Base-by-base conservation (phyloP, 192 early-diverging fungal species). In the Backusella morwellensis region DNA sequence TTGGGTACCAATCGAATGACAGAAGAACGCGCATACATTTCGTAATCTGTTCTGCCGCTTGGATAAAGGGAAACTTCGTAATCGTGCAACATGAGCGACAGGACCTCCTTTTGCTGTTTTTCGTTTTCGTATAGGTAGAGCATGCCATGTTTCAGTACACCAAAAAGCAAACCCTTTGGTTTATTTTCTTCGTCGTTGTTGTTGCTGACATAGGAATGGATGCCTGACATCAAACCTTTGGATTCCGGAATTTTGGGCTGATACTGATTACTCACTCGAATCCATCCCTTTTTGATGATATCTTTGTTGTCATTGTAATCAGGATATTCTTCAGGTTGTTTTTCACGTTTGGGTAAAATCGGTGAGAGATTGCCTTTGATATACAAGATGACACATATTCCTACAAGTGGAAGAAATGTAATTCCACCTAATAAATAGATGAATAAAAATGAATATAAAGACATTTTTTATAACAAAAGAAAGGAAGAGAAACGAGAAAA, bases 61-160 rank as follows among this genome's bases (percentile, higher is more conserved):
- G 95, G 95, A 77, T 95, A 83, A 32, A 95, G 90, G 56, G 95
- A 86, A 26, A 91, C 90, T 35, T 92, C 87, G 68, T 91, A 90
- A 42, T 91, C 91, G 74, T 95, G 82, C 0, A 94, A 90, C 3
- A 83, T 91, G 70, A 91, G 41, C 94, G 75, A 88, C 87, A 66
- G 82, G 73, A 59, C 88, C 85, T 70, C 84, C 74, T 73, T 77
- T 26, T 32, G 66, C 69, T 52, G 47, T 35, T 72, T 75, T 68
- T 95, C 96, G 52, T 87, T 85, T 34, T 94, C 91, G 77, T 96
- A 97, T 71, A 96, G 82, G 63, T 93, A 93, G 67, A 97, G 85
- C 11, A 91, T 92, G 32, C 92, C 88, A 70, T 91, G 89, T 68
- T 92, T 92, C 75, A 97, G 81, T 0, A 95, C 92, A 8, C 83